phyloP scores from a whole-genome alignment of 164 flowering plant genomes.

The Vitis amurensis region DNA sequence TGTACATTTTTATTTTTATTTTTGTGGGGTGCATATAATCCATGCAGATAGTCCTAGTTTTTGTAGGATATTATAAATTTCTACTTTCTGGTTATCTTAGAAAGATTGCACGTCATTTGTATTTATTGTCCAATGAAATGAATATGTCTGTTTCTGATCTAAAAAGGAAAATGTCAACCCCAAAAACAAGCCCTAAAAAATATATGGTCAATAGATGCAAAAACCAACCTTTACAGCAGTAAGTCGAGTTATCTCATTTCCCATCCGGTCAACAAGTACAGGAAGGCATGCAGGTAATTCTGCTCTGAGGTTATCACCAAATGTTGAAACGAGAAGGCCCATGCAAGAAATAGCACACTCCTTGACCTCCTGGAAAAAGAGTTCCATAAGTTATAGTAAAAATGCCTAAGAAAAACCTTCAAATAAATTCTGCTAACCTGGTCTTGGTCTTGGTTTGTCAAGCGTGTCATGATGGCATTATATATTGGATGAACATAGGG shows the following conservation, averaged over 20 bases:
- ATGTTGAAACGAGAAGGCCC: constrained; percentile 92
- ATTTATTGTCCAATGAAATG: too few relatives aligned
- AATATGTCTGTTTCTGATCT: too few relatives aligned
- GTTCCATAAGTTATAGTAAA: constrained; percentile 11
- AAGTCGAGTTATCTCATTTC: constrained; percentile 98
- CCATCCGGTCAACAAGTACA: constrained; percentile 98
- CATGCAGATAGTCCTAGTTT: too few relatives aligned
- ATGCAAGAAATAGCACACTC: constrained; percentile 99
- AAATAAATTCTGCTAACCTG: constrained; percentile 55
- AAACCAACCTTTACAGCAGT: constrained; percentile 94
- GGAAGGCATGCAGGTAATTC: constrained; percentile 90
- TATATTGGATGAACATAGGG: constrained; percentile 92
- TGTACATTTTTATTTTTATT: too few relatives aligned
- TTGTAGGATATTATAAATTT: too few relatives aligned
- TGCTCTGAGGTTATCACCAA: constrained; percentile 81
- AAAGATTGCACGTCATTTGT: too few relatives aligned
- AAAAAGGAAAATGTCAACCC: too few relatives aligned
- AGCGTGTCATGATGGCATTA: constrained; percentile 81
- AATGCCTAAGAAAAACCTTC: background rate
- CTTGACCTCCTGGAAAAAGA: constrained; percentile 82
- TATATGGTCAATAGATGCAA: background rate
- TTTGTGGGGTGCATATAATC: too few relatives aligned
- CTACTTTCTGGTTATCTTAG: too few relatives aligned
- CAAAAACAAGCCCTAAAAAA: background rate
- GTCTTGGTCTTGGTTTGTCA: constrained; percentile 99